Evolutionary conservation across 108 stramenopile species (phyloP).

Genomic region (Parietichytrium sp.): DNA sequence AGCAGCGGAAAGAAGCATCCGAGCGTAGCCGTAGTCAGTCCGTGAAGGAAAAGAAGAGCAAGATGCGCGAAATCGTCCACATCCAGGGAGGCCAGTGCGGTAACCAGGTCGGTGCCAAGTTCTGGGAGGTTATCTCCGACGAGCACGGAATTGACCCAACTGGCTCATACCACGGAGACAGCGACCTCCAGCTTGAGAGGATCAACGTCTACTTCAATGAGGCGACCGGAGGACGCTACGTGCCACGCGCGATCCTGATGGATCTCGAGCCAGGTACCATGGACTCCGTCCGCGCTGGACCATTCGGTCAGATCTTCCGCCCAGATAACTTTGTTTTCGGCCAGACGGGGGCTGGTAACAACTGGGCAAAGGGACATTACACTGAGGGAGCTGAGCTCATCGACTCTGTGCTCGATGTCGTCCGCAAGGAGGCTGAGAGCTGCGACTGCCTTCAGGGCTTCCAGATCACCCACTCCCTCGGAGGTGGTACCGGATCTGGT

Average conservation of each 20-base stretch:
- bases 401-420: conserved; percentile 86
- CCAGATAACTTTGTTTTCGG: conserved; percentile 96
- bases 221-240: conserved; percentile 75
- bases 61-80: conserved; percentile 97
- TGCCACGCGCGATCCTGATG: conserved; percentile 71
- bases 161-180: conserved; percentile 70
- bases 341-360: conserved; percentile 81
- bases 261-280: conserved; percentile 62
- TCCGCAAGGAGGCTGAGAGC: conserved; percentile 85
- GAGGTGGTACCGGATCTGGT: conserved; percentile 77
- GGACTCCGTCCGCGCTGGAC: conserved; percentile 77
- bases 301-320: conserved; percentile 80
- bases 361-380: conserved; percentile 96
- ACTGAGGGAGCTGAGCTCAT: conserved; percentile 93
- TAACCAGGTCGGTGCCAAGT: conserved; percentile 95
- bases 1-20: no score
- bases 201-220: conserved; percentile 70
- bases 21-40: no score
- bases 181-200: conserved; percentile 74
- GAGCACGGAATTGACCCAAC: conserved; percentile 74
- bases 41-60: no score
- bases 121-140: conserved; percentile 83
- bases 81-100: conserved; percentile 95
- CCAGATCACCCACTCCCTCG: conserved; percentile 81
- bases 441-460: conserved; percentile 85